Evolutionary conservation across 2,329 filamentous ascomycete species (phyloP).

Genomic region (Graphiopsis chlorocephala): DNA sequence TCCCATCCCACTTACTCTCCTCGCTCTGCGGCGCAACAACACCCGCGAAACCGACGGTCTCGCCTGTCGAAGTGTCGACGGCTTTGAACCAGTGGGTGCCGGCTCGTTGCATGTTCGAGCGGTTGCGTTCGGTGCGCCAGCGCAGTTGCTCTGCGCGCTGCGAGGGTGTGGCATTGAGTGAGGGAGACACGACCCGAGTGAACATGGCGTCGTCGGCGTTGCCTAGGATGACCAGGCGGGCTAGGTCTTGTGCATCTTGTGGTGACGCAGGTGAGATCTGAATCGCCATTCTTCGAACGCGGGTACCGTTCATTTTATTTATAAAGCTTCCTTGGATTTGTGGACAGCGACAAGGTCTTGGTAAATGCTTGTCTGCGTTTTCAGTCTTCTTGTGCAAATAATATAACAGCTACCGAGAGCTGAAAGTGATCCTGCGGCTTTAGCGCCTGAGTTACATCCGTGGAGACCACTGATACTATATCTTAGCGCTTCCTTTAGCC

Average conservation of each 20-base stretch:
- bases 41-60: not conserved
- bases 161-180: not conserved
- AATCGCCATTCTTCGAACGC: not conserved
- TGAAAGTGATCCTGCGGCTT: not conserved
- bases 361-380: not conserved
- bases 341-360: not conserved
- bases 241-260: not conserved
- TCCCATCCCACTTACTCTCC: not conserved
- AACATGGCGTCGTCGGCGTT: slow-evolving; percentile 3
- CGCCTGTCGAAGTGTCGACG: not conserved
- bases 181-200: not conserved
- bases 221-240: not conserved
- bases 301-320: not conserved
- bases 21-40: slow-evolving; percentile 1
- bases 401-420: not conserved
- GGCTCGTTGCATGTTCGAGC: not conserved
- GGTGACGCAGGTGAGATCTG: not conserved
- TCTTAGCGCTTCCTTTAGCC: not conserved
- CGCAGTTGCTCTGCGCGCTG: not conserved
- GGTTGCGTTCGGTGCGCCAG: slow-evolving; percentile 8
- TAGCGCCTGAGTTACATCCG: not conserved
- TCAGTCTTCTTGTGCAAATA: not conserved
- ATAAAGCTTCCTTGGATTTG: not conserved
- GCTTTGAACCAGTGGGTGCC: slow-evolving; percentile 11
- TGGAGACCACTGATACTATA: not conserved